phyloP scores from a whole-genome alignment of 495 filamentous ascomycete genomes.

The Aeminium ludgeri region DNA sequence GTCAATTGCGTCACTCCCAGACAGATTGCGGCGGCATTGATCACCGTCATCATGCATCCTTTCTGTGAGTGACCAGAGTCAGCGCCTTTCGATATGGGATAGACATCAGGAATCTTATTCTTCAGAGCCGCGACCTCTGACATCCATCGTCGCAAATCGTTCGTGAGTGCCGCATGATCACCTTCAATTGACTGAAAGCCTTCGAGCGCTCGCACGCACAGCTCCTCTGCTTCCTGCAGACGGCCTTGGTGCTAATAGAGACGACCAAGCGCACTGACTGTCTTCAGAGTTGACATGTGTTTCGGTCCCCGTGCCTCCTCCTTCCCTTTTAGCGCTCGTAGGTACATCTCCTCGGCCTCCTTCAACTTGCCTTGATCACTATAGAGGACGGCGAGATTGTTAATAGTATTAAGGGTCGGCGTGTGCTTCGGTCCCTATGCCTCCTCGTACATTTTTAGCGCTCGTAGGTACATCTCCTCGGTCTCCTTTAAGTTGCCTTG shows the following conservation, averaged over 20 bases:
- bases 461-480: constrained; percentile 25
- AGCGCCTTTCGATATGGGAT: no score
- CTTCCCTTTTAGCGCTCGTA: constrained; percentile 8
- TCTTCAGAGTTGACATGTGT: constrained; percentile 6
- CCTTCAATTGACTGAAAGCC: background rate
- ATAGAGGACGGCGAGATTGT: constrained; percentile 13
- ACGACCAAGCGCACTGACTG: background rate
- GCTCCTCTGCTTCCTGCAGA: background rate
- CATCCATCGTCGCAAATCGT: background rate
- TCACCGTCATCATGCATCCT: no score
- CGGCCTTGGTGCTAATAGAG: background rate
- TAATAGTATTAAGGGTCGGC: constrained; percentile 26
- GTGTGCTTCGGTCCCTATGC: constrained; percentile 25
- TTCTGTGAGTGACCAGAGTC: no score
- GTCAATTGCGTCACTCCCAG: no score
- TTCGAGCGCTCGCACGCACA: background rate
- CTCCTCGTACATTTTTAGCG: constrained; percentile 26
- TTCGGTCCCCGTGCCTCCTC: constrained; percentile 7
- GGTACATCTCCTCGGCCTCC: constrained; percentile 25
- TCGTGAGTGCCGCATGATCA: background rate
- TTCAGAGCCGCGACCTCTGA: no score
- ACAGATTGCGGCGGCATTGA: no score
- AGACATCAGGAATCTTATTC: no score
- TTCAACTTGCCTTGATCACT: constrained; percentile 21
- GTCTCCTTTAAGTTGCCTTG: constrained; percentile 25